Percentiles rank a stretch among this genome's conserved stretches.
Evolutionary conservation across 176 grass and related monocot species (phyloP).

Genomic region (Eremochloa ophiuroides): DNA sequence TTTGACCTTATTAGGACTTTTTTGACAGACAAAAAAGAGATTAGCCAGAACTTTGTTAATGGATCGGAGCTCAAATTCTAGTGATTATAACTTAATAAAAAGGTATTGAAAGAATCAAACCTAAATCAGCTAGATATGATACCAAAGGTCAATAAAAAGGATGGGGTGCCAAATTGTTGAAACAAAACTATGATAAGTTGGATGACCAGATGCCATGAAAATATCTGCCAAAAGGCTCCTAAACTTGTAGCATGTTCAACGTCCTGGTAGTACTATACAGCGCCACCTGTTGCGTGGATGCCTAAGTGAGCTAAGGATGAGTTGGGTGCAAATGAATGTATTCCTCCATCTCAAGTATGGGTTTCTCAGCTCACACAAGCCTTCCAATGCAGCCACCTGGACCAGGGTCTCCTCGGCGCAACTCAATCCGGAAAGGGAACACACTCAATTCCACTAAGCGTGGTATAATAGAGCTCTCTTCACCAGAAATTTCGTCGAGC

Average conservation of each 20-base stretch:
- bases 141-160: neutral
- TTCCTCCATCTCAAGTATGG: neutral
- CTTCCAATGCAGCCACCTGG: neutral
- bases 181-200: neutral
- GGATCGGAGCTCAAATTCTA: neutral
- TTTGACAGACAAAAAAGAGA: neutral
- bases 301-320: neutral
- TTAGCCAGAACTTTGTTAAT: neutral
- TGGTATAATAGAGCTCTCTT: neutral
- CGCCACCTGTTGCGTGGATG: neutral
- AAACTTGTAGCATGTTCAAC: neutral
- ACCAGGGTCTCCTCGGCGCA: neutral
- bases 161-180: neutral
- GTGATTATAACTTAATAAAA: neutral
- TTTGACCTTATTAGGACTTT: neutral
- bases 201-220: neutral
- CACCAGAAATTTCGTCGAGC: conserved; percentile 19
- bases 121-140: neutral
- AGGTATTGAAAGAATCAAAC: neutral
- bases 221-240: neutral
- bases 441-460: neutral
- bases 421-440: neutral
- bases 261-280: neutral
- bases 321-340: neutral
- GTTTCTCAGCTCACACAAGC: neutral